phyloP scores from a whole-genome alignment of 2,329 filamentous ascomycete species.

The Claviceps monticola region DNA sequence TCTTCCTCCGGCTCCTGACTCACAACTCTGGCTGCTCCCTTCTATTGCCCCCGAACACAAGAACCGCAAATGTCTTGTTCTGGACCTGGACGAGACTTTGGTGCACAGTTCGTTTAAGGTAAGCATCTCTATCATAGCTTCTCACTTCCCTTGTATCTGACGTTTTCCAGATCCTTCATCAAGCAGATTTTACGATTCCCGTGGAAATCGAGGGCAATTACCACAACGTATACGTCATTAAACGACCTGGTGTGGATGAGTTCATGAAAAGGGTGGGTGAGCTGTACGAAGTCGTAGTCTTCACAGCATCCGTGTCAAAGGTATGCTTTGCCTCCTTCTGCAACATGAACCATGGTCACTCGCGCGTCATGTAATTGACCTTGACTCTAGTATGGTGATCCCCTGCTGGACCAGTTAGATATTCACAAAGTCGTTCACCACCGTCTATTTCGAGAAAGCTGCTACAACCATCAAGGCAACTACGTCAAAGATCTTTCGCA shows the following conservation, averaged over 20 bases:
- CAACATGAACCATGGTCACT: slow-evolving; percentile 6
- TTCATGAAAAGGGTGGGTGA: slow-evolving; percentile 99
- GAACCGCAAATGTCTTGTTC: slow-evolving; percentile 83
- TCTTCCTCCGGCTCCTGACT: slow-evolving; percentile 26
- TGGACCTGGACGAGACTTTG: slow-evolving; percentile 91
- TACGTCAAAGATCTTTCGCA: slow-evolving; percentile 99
- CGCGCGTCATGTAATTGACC: slow-evolving; percentile 5
- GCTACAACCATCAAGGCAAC: slow-evolving; percentile 98
- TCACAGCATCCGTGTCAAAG: slow-evolving; percentile 97
- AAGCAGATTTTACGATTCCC: slow-evolving; percentile 97
- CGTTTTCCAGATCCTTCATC: slow-evolving; percentile 66
- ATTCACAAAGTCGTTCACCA: slow-evolving; percentile 97
- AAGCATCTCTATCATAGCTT: neutral
- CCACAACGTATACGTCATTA: slow-evolving; percentile 99
- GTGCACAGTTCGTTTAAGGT: slow-evolving; percentile 98
- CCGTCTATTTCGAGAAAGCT: slow-evolving; percentile 91
- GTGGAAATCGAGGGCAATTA: slow-evolving; percentile 98
- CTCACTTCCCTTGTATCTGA: slow-evolving; percentile 2
- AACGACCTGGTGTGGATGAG: slow-evolving; percentile 92
- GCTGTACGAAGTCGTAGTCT: slow-evolving; percentile 95
- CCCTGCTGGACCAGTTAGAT: slow-evolving; percentile 87
- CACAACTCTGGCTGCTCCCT: slow-evolving; percentile 61
- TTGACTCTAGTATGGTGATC: slow-evolving; percentile 69
- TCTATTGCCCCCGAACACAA: slow-evolving; percentile 65
- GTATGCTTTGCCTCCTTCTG: slow-evolving; percentile 27